Evolutionary conservation across 2,329 filamentous ascomycete genomes (phyloP), one percentile per base, ranked within the genome.

Genomic region (Orbilia oligospora): DNA sequence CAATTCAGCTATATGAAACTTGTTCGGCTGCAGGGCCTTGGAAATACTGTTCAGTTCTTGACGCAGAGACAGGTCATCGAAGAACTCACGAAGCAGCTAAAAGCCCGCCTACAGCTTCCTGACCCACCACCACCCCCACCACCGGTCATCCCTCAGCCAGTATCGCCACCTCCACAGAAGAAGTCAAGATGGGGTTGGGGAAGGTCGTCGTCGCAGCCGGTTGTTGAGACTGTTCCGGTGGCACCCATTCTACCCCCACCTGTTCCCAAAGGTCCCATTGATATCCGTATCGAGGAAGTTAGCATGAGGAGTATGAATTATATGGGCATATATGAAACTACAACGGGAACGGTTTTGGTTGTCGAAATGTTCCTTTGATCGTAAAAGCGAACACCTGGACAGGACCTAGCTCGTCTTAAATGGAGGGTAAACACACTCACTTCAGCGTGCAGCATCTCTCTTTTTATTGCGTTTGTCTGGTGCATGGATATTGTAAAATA

Each of bases 121-220:
- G 68, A 78, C 16, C 75, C 68, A 14, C 75, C 63, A 44, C 67
- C 68, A 3, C 75, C 61, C 1, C 63, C 75, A 22, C 51, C 75
- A 30, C 61, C 64, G 4, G 75, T 65, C 5, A 16, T 72, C 14
- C 58, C 67, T 14, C n/a, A 46, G 12, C 75, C 75, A 14, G 44
- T 69, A n/a, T 78, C 75, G 27, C 66, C 72, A 30, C 68, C 75
- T 10, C 55, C 68, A 0, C 73, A 67, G 38, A 78, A 78, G 75
- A 78, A 78, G n/a, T 78, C 75, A 18, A 72, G 24, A 56, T 78
- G 75, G 75, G 75, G 68, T 4, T 78, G 75, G 75, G 68, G 61
- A 22, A 72, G 68, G 56, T 71, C 68, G 5, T 64, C 22, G 6
- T 78, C 68, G 3, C 24, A 46, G 20, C 46, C 41, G 18, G n/a